Evolutionary conservation across 2,329 filamentous ascomycete genomes (phyloP).

Genomic region (Cyphellophora europaea): DNA sequence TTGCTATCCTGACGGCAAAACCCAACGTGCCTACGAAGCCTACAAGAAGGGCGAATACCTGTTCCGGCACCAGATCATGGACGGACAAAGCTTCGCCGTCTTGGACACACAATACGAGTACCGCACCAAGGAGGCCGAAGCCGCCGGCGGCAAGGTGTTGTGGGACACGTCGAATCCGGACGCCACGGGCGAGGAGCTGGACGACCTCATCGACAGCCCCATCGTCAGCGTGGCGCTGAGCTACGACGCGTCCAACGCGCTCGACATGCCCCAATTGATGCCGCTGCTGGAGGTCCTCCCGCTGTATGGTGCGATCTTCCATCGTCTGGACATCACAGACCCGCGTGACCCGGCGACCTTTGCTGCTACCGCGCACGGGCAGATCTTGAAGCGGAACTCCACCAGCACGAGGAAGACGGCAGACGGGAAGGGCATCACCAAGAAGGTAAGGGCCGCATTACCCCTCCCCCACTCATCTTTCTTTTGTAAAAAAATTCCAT

Average conservation of each 20-base stretch:
- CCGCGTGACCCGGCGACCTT: constrained; percentile 19
- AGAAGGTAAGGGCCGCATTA: no score
- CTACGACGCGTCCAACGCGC: constrained; percentile 23
- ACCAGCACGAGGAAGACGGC: constrained; percentile 28
- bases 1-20: constrained; percentile 9
- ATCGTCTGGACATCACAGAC: constrained; percentile 7
- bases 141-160: constrained; percentile 15
- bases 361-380: constrained; percentile 19
- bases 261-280: constrained; percentile 8
- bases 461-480: no score
- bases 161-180: constrained; percentile 12
- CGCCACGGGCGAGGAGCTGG: constrained; percentile 4
- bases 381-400: constrained; percentile 28
- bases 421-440: constrained; percentile 25
- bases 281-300: constrained; percentile 17
- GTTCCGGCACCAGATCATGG: constrained; percentile 25
- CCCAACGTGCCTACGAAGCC: no score
- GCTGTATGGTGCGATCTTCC: constrained; percentile 8
- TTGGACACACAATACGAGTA: constrained; percentile 30
- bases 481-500: no score
- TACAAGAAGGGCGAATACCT: no score
- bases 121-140: constrained; percentile 23
- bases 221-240: constrained; percentile 27
- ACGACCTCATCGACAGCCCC: constrained; percentile 29
- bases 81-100: constrained; percentile 27